Evolutionary conservation across 139 green algal species (phyloP).

Genomic region (Chlorella sp.): DNA sequence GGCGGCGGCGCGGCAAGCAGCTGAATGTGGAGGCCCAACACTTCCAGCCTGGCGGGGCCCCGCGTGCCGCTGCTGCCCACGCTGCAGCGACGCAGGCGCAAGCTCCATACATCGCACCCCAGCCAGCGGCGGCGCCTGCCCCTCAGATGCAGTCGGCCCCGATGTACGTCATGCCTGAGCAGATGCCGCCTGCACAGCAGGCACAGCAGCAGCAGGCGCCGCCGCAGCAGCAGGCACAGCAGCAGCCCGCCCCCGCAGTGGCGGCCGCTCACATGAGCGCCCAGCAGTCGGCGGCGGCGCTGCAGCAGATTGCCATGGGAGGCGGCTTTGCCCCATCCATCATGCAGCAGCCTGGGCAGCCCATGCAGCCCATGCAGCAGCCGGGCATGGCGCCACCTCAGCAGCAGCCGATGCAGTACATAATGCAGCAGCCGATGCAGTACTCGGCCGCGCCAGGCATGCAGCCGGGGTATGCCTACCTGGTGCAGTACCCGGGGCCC

Average conservation of each 20-base stretch:
- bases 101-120: not conserved
- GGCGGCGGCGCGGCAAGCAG: constrained; percentile 26
- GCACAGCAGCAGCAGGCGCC: constrained; percentile 22
- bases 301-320: constrained; percentile 44
- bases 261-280: constrained; percentile 20
- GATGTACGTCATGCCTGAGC: not conserved
- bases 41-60: constrained; percentile 14
- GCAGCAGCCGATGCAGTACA: constrained; percentile 33
- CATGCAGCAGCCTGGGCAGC: constrained; percentile 23
- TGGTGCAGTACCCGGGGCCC: constrained; percentile 21
- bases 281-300: constrained; percentile 36
- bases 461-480: constrained; percentile 31
- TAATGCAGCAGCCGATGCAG: constrained; percentile 27
- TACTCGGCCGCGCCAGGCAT: constrained; percentile 9
- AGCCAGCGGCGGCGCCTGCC: not conserved
- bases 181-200: not conserved
- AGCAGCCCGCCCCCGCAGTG: constrained; percentile 9
- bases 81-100: constrained; percentile 20
- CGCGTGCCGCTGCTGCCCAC: not conserved
- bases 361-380: not conserved
- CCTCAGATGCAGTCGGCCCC: not conserved
- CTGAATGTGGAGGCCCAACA: constrained; percentile 34
- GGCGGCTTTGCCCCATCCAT: constrained; percentile 2
- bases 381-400: not conserved
- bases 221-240: constrained; percentile 13